Evolutionary conservation across 768 basidiomycete genomes (phyloP), one percentile per base, ranked within the genome.

Genomic region (Rhodotorula graminis): DNA sequence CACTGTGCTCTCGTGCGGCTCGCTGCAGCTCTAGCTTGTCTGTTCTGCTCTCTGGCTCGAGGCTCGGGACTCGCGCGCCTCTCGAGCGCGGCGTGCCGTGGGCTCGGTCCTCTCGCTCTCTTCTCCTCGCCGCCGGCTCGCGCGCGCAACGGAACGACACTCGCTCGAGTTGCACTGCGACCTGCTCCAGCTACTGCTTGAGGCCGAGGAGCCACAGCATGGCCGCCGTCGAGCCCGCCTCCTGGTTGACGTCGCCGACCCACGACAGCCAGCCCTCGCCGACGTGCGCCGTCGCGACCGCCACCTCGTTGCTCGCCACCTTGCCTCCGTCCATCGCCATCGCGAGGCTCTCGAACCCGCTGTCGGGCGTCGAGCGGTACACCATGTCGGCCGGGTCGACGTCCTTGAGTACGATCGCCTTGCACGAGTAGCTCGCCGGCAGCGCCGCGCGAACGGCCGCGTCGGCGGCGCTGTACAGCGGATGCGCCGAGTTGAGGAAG

Each of bases 171-270:
- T 37, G 37, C 37, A 37, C 37, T 37, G 37, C 37, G 37, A 37
- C 37, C 5, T 5, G 37, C 37, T 4, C 37, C n/a, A n/a, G 37
- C 37, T 37, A 37, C 37, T 9, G 37, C 37, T 37, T 37, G 37
- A 64, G 16, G 1, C 68, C 56, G 19, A 69, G 47, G 47, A 69
- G 16, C 0, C n/a, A 23, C 16, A 64, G 47, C 27, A 46, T 58
- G n/a, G 55, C 56, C 29, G 19, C 21, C 47, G 55, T 69, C 3
- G 27, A 42, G 3, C 68, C 68, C 27, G 12, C n/a, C 56, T 69
- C 55, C 40, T 49, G 37, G n/a, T 69, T 69, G 12, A 69, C 68
- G 14, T 69, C 68, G 10, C 62, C 68, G 8, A 42, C 27, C 56
- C 57, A 69, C 3, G 27, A 56, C 1, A 69, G 12, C 55, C 60